Evolutionary conservation across 768 basidiomycete genomes (phyloP).

Genomic region (Dendrothele bispora): DNA sequence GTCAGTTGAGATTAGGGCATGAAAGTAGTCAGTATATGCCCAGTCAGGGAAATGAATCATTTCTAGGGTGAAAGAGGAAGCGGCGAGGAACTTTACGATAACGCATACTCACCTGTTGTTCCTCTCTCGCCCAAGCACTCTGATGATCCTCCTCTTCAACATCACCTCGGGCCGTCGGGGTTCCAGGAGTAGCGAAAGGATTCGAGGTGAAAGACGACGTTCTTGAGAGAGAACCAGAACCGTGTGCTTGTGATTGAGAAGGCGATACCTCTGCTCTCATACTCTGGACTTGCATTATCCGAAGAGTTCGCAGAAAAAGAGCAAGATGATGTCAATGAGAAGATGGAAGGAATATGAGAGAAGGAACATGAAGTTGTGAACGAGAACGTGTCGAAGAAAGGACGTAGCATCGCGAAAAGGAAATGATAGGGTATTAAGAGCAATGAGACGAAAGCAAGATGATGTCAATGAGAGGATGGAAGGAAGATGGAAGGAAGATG

Average conservation of each 20-base stretch:
- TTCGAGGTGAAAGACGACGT: constrained; percentile 17
- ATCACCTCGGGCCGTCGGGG: constrained; percentile 26
- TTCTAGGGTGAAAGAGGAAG: too few relatives aligned
- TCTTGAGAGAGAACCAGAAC: too few relatives aligned
- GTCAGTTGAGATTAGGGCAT: too few relatives aligned
- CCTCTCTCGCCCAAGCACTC: constrained; percentile 79
- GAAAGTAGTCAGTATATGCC: too few relatives aligned
- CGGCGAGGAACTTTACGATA: not conserved
- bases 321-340: constrained; percentile 17
- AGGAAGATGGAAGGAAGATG: constrained; percentile 4
- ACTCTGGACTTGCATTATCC: constrained; percentile 65
- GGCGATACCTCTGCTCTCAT: constrained; percentile 65
- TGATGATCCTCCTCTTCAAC: constrained; percentile 64
- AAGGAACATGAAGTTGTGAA: too few relatives aligned
- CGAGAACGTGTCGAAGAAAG: too few relatives aligned
- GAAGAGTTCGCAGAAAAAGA: too few relatives aligned
- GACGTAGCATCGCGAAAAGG: too few relatives aligned
- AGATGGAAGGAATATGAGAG: constrained; percentile 10
- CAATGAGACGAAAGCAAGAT: constrained; percentile 20
- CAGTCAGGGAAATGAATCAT: too few relatives aligned
- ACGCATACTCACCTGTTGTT: constrained; percentile 73
- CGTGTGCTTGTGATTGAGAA: constrained; percentile 19
- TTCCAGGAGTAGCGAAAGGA: constrained; percentile 30
- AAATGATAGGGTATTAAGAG: too few relatives aligned
- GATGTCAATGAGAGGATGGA: constrained; percentile 13